Evolutionary conservation across 257 asterid species (phyloP).

Genomic region (Penstemon newberryi): DNA sequence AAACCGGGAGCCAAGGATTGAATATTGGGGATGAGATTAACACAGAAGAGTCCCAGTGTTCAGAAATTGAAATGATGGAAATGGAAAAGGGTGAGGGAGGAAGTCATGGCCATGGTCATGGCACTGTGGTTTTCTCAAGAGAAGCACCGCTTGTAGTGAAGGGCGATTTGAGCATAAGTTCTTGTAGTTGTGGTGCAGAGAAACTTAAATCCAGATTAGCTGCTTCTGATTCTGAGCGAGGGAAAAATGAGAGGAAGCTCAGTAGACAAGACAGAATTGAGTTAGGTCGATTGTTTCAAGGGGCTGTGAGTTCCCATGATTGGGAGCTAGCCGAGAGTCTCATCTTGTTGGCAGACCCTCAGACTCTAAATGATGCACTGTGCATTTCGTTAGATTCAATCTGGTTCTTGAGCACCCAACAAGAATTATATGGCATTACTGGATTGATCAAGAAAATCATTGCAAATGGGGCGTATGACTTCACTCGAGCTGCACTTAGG

Average conservation of each 20-base stretch:
- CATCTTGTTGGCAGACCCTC: conserved; percentile 84
- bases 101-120: conserved; percentile 41
- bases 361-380: conserved; percentile 84
- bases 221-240: conserved; percentile 58
- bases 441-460: conserved; percentile 80
- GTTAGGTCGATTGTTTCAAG: conserved; percentile 85
- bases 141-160: conserved; percentile 63
- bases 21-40: conserved; percentile 32
- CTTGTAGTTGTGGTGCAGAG: conserved; percentile 80
- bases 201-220: conserved; percentile 69
- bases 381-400: conserved; percentile 92
- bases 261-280: conserved; percentile 90
- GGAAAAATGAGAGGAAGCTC: conserved; percentile 73
- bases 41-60: conserved; percentile 39
- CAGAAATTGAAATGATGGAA: conserved; percentile 72
- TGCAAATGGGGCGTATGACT: conserved; percentile 84
- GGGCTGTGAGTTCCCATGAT: conserved; percentile 87
- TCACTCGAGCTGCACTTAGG: conserved; percentile 92
- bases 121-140: conserved; percentile 64
- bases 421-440: conserved; percentile 74
- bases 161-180: conserved; percentile 48
- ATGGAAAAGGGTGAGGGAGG: conserved; percentile 60
- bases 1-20: conserved; percentile 32
- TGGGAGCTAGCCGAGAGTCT: conserved; percentile 96
- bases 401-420: conserved; percentile 84